Conservation (phyloP, 140 eudicot genomes). For the Anethum foeniculum region DNA sequence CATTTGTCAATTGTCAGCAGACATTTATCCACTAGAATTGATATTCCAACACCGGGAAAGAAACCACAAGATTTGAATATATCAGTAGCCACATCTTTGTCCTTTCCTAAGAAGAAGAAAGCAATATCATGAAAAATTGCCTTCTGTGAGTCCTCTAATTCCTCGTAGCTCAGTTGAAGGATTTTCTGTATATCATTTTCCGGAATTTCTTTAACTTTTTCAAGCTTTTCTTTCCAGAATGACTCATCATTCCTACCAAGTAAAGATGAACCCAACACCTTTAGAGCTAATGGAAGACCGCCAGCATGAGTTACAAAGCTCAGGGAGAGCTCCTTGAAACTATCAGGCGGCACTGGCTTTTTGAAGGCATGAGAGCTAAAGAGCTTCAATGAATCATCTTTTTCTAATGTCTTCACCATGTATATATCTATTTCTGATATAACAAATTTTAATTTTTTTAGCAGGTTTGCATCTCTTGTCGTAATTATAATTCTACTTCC, state of each 20-base stretch:
- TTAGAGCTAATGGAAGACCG: background rate
- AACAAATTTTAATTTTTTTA: background rate
- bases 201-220: background rate
- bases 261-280: background rate
- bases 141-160: too few species aligned
- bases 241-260: background rate
- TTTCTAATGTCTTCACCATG: background rate
- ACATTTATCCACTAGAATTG: too few species aligned
- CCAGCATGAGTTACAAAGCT: background rate
- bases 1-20: background rate
- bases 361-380: background rate
- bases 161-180: background rate
- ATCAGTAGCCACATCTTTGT: background rate
- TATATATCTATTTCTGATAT: background rate
- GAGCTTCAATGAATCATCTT: background rate
- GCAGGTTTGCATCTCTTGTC: background rate
- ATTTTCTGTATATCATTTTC: background rate
- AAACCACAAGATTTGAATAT: too few species aligned
- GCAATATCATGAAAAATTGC: background rate
- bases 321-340: background rate
- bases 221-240: too few species aligned
- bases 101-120: background rate
- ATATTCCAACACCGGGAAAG: too few species aligned
- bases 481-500: background rate
- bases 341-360: background rate